Percentiles rank a stretch among this genome's conserved stretches.
Conservation (phyloP, 2,329 filamentous ascomycete genomes). For the Davidsoniella virescens region DNA sequence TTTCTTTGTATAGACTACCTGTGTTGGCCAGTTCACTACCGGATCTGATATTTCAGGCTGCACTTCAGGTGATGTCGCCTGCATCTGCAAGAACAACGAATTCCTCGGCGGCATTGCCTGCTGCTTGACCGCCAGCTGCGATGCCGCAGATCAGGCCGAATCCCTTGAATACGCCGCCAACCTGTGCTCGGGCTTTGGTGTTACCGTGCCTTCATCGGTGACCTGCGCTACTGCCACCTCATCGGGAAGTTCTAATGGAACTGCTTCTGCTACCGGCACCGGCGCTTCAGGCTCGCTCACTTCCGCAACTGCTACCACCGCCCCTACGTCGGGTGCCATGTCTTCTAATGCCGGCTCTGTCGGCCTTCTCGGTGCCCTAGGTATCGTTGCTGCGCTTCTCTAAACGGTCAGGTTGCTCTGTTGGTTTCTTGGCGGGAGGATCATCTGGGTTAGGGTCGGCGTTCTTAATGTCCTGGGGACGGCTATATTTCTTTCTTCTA, state of each 20-base stretch:
- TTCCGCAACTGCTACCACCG: background rate
- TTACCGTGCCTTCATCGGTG: slow-evolving; percentile 23
- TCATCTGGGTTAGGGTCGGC: too few species aligned
- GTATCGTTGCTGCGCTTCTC: too few species aligned
- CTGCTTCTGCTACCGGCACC: background rate
- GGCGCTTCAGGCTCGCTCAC: background rate
- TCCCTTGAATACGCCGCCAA: slow-evolving; percentile 24
- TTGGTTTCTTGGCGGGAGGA: too few species aligned
- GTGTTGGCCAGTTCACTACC: slow-evolving; percentile 21
- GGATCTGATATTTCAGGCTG: slow-evolving; percentile 24
- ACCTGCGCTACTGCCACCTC: slow-evolving; percentile 19
- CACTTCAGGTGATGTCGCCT: slow-evolving; percentile 23
- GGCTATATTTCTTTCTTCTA: too few species aligned
- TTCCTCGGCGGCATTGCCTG: slow-evolving; percentile 27
- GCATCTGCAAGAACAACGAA: slow-evolving; percentile 25
- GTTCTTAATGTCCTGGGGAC: too few species aligned
- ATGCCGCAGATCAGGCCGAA: slow-evolving; percentile 18
- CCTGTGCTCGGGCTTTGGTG: slow-evolving; percentile 24
- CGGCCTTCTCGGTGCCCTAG: too few species aligned
- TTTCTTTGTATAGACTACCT: slow-evolving; percentile 17
- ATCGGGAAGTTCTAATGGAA: background rate
- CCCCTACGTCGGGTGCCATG: background rate
- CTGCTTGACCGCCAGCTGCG: slow-evolving; percentile 24
- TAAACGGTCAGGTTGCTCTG: too few species aligned
- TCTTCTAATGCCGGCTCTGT: background rate